Evolutionary conservation across 129 eudicot species (phyloP).

Genomic region (Artemisia tridentata): DNA sequence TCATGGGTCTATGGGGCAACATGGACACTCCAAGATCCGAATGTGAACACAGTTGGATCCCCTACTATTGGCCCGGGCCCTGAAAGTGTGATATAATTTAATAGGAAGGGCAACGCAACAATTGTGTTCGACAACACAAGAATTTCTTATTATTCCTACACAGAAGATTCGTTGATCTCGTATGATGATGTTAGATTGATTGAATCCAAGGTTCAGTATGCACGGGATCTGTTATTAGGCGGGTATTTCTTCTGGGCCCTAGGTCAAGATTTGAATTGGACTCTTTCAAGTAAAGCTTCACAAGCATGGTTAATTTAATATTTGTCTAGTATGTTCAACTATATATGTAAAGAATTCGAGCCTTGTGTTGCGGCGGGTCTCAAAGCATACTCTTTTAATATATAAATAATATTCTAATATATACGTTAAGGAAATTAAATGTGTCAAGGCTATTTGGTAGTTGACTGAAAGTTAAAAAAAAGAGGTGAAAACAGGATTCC

Average conservation of each 20-base stretch:
- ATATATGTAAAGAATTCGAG: too few species aligned
- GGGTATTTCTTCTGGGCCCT: conserved; percentile 42
- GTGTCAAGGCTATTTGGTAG: too few species aligned
- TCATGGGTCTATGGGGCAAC: conserved; percentile 47
- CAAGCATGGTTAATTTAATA: conserved; percentile 6
- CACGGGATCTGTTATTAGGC: conserved; percentile 21
- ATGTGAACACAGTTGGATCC: conserved; percentile 34
- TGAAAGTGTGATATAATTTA: conserved; percentile 30
- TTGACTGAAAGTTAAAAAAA: too few species aligned
- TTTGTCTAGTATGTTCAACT: neutral
- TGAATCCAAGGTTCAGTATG: conserved; percentile 34
- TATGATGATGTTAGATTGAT: conserved; percentile 40
- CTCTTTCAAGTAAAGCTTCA: conserved; percentile 27
- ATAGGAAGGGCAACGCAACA: conserved; percentile 28
- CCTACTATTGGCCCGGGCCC: conserved; percentile 38
- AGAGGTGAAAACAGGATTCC: too few species aligned
- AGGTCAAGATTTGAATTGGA: conserved; percentile 28
- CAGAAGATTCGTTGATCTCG: conserved; percentile 41
- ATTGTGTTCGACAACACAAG: conserved; percentile 25
- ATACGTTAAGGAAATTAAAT: too few species aligned
- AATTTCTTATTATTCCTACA: conserved; percentile 33
- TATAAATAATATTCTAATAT: too few species aligned
- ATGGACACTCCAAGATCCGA: conserved; percentile 38
- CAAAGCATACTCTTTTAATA: too few species aligned
- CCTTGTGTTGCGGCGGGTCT: too few species aligned